These are phyloP conservation scores for Hirsutella thompsonii DNA, from an alignment of 2,329 filamentous ascomycete genomes.

Conservation along the genomic window DNA sequence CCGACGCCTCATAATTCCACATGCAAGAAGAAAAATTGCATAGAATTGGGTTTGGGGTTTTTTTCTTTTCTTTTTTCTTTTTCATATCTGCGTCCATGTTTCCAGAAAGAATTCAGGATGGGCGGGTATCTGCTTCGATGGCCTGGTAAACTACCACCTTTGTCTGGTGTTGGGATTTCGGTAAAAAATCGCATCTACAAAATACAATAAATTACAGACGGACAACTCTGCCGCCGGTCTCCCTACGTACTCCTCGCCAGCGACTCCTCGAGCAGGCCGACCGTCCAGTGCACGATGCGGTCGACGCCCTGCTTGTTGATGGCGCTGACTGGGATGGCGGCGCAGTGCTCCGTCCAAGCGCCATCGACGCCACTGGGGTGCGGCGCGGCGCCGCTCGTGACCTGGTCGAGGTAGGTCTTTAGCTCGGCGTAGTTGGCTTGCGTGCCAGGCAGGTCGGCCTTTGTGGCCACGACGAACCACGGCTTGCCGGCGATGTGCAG, in stretches of 20 bases:
- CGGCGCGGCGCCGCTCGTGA: conserved; percentile 46
- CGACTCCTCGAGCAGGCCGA: conserved; percentile 49
- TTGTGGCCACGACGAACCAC: conserved; percentile 93
- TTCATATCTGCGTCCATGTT: no score
- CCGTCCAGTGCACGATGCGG: conserved; percentile 57
- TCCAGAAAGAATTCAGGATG: no score
- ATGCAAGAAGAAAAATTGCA: no score
- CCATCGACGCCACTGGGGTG: conserved; percentile 60
- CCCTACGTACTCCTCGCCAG: background rate
- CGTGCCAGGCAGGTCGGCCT: conserved; percentile 72
- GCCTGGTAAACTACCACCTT: background rate
- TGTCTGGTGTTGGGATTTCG: background rate
- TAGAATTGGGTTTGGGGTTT: no score
- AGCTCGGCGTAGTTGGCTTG: conserved; percentile 63
- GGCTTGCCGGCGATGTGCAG: conserved; percentile 84
- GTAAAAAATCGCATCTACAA: background rate
- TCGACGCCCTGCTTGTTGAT: conserved; percentile 78
- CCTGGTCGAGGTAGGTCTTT: conserved; percentile 53
- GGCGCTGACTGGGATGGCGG: conserved; percentile 76
- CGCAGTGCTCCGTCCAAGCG: conserved; percentile 47
- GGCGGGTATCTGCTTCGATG: no score
- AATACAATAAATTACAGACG: background rate
- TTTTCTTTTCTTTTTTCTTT: no score
- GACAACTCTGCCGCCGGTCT: background rate
- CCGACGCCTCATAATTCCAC: background rate